Evolutionary conservation across 768 basidiomycete species (phyloP).

Genomic region (Naganishia antarctica): DNA sequence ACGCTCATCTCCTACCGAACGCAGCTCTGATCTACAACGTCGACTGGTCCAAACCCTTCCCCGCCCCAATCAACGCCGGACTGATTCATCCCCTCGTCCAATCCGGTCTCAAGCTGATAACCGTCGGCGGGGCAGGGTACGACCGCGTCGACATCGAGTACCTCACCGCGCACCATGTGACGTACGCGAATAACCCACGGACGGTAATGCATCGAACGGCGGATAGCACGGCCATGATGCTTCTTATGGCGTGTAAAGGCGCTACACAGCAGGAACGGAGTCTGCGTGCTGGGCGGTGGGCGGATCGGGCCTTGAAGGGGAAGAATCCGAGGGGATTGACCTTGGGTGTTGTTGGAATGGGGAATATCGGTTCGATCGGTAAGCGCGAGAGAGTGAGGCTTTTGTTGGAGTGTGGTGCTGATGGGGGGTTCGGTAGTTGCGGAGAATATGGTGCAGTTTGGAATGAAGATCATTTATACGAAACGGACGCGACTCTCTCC

Average conservation of each 20-base stretch:
- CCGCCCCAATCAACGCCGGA: conserved; percentile 2
- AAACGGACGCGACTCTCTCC: conserved; percentile 54
- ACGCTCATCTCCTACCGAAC: too few species aligned
- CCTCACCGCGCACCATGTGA: conserved; percentile 67
- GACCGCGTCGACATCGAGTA: conserved; percentile 76
- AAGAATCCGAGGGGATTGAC: conserved; percentile 47
- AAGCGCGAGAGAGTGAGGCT: too few species aligned
- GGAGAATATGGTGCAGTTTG: conserved; percentile 50
- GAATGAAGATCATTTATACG: conserved; percentile 80
- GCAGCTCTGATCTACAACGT: conserved; percentile 1
- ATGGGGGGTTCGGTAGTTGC: too few species aligned
- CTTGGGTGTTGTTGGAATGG: conserved; percentile 51
- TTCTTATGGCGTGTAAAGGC: conserved; percentile 74
- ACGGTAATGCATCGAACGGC: conserved; percentile 89
- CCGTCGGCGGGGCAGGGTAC: conserved; percentile 70
- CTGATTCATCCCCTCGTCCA: neutral
- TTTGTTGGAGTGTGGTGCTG: too few species aligned
- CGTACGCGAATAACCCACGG: conserved; percentile 79
- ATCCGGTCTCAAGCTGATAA: conserved; percentile 3
- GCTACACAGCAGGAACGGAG: conserved; percentile 65
- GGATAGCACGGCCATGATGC: conserved; percentile 65
- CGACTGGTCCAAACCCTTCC: conserved; percentile 10
- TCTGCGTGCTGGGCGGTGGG: conserved; percentile 46
- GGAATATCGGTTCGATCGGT: conserved; percentile 54
- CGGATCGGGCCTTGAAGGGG: conserved; percentile 38